Evolutionary conservation across 768 basidiomycete species (phyloP).

Genomic region (Mycena filopes): DNA sequence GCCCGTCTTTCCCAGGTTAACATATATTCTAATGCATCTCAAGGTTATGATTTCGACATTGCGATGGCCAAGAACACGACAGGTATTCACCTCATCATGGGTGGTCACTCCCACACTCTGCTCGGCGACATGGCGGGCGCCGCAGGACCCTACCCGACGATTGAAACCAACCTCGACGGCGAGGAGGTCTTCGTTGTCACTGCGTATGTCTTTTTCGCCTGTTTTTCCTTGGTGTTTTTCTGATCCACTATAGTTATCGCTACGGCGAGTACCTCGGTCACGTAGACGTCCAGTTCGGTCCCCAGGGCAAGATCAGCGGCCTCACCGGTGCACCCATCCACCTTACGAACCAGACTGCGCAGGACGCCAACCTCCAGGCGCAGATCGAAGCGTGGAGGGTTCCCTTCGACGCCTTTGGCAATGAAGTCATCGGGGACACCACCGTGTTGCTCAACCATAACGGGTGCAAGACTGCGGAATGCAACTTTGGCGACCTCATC

Average conservation of each 20-base stretch:
- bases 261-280: constrained; percentile 60
- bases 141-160: constrained; percentile 56
- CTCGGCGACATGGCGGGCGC: constrained; percentile 52
- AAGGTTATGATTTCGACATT: constrained; percentile 53
- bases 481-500: constrained; percentile 54
- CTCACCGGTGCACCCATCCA: constrained; percentile 56
- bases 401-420: constrained; percentile 48
- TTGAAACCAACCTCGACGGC: constrained; percentile 52
- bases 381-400: constrained; percentile 51
- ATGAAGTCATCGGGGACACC: constrained; percentile 50
- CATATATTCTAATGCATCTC: too few relatives aligned
- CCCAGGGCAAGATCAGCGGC: constrained; percentile 48
- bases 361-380: constrained; percentile 48
- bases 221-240: not conserved
- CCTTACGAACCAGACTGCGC: constrained; percentile 48
- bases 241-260: constrained; percentile 38
- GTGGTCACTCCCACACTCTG: constrained; percentile 59
- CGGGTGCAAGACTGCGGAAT: constrained; percentile 54
- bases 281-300: constrained; percentile 55
- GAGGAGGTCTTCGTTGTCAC: constrained; percentile 61
- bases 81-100: constrained; percentile 53
- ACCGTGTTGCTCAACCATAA: constrained; percentile 48
- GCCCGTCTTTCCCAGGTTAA: too few relatives aligned
- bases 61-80: constrained; percentile 50
- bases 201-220: constrained; percentile 30